These are phyloP conservation scores for Phytopythium sindhum DNA, from an alignment of 352 stramenopile species.

Conservation along the genomic window DNA sequence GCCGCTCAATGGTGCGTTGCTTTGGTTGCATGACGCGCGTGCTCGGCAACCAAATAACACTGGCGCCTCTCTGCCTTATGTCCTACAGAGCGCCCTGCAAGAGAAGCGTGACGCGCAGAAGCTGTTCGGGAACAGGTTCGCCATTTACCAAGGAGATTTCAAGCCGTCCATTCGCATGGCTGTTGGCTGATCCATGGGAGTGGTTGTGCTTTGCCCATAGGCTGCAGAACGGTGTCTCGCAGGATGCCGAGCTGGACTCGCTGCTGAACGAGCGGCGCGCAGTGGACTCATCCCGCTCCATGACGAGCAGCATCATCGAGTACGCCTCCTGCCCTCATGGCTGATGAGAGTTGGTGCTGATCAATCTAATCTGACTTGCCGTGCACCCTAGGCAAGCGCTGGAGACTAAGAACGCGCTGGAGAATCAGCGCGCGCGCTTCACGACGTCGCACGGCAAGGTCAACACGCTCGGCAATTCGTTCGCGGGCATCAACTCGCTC, in stretches of 20 bases:
- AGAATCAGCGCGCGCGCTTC: constrained; percentile 89
- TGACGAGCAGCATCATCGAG: constrained; percentile 84
- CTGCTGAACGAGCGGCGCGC: constrained; percentile 77
- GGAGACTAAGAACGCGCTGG: constrained; percentile 82
- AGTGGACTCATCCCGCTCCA: constrained; percentile 76
- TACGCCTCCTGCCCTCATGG: constrained; percentile 15
- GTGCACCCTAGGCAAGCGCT: constrained; percentile 50
- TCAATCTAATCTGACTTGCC: not conserved
- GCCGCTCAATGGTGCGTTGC: constrained; percentile 69
- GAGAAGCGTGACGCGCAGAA: constrained; percentile 82
- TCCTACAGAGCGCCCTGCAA: constrained; percentile 60
- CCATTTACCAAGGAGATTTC: not conserved
- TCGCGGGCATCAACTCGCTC: constrained; percentile 94
- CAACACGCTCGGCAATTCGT: constrained; percentile 83
- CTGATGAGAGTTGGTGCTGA: not conserved
- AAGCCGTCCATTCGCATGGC: not conserved
- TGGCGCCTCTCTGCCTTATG: not conserved
- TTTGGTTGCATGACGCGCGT: too few species aligned
- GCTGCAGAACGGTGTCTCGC: constrained; percentile 35
- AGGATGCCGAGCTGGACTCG: constrained; percentile 74
- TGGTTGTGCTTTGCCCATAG: constrained; percentile 16
- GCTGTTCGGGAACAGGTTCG: constrained; percentile 75
- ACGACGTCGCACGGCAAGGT: constrained; percentile 83
- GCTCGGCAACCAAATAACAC: not conserved
- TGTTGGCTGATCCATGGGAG: constrained; percentile 4